phyloP scores from a whole-genome alignment of 306 rosid species.

The Malus orientalis region DNA sequence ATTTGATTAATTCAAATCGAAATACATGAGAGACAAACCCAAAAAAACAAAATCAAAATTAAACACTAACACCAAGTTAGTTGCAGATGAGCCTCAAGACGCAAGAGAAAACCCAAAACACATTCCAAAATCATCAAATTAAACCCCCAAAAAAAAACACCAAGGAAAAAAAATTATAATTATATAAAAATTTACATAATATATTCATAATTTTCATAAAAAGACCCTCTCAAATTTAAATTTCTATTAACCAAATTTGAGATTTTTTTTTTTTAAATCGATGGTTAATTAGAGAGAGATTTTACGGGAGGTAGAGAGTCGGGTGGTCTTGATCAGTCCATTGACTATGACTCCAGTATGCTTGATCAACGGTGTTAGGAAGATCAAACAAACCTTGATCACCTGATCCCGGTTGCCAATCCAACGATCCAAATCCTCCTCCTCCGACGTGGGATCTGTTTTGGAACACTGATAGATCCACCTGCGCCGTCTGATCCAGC shows the following conservation, averaged over 20 bases:
- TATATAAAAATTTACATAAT: slow-evolving; percentile 12
- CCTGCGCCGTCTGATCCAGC: slow-evolving; percentile 42
- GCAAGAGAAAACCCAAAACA: slow-evolving; percentile 29
- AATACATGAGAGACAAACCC: slow-evolving; percentile 21
- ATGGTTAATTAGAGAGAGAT: slow-evolving; percentile 20
- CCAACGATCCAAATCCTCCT: slow-evolving; percentile 60
- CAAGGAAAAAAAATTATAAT: neutral
- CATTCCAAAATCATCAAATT: slow-evolving; percentile 18
- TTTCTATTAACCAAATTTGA: neutral
- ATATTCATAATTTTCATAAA: neutral
- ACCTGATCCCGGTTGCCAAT: slow-evolving; percentile 51
- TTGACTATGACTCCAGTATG: slow-evolving; percentile 78
- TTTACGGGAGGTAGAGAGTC: slow-evolving; percentile 79
- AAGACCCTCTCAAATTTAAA: slow-evolving; percentile 8
- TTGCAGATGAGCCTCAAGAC: slow-evolving; percentile 32
- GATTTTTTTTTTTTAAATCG: neutral
- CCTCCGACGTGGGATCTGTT: slow-evolving; percentile 27
- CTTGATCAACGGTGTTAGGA: slow-evolving; percentile 71
- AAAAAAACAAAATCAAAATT: neutral
- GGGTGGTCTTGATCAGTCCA: slow-evolving; percentile 78
- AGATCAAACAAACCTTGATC: slow-evolving; percentile 89
- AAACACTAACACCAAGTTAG: slow-evolving; percentile 38
- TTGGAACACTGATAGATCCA: slow-evolving; percentile 46
- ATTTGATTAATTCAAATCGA: slow-evolving; percentile 27
- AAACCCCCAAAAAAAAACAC: neutral